A percentile compares a stretch with the other conserved stretches of the same genome.
These are phyloP conservation scores for Citrus sp. DNA, from an alignment of 345 rosid species.

Conservation along the genomic window DNA sequence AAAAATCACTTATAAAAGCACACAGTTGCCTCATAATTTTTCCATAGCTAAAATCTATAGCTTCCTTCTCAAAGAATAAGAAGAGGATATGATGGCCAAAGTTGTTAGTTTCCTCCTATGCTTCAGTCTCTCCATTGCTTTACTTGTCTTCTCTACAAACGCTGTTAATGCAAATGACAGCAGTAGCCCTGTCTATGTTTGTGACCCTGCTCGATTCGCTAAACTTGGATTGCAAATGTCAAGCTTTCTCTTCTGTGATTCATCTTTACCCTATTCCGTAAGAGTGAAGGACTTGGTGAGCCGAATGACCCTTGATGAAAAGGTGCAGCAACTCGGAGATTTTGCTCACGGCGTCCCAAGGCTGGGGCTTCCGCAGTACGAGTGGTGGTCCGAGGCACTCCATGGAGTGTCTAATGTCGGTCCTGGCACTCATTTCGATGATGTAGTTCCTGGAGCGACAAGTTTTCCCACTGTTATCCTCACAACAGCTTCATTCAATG, in stretches of 20 bases:
- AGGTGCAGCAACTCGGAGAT: constrained; percentile 27
- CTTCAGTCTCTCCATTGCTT: no score
- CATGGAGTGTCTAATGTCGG: constrained; percentile 46
- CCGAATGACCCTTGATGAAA: constrained; percentile 26
- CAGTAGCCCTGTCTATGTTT: constrained; percentile 5
- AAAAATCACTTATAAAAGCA: no score
- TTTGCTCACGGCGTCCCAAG: not conserved
- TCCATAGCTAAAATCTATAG: no score
- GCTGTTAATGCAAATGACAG: no score
- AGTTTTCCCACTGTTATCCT: constrained; percentile 46
- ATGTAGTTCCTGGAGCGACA: constrained; percentile 31
- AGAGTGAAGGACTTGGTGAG: constrained; percentile 32
- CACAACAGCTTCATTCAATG: constrained; percentile 35
- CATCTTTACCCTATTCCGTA: not conserved
- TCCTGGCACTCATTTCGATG: constrained; percentile 27
- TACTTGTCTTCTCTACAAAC: no score
- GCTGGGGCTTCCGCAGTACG: not conserved
- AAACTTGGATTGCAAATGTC: constrained; percentile 14
- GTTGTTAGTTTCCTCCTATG: fast-evolving
- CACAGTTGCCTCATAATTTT: no score
- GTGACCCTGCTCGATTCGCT: constrained; percentile 13
- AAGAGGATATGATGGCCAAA: no score
- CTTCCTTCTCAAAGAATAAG: no score
- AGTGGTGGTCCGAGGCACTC: constrained; percentile 53
- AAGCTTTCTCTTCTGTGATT: constrained; percentile 18